Conservation (phyloP, 2,329 filamentous ascomycete genomes). For the Penicillium thymicola region DNA sequence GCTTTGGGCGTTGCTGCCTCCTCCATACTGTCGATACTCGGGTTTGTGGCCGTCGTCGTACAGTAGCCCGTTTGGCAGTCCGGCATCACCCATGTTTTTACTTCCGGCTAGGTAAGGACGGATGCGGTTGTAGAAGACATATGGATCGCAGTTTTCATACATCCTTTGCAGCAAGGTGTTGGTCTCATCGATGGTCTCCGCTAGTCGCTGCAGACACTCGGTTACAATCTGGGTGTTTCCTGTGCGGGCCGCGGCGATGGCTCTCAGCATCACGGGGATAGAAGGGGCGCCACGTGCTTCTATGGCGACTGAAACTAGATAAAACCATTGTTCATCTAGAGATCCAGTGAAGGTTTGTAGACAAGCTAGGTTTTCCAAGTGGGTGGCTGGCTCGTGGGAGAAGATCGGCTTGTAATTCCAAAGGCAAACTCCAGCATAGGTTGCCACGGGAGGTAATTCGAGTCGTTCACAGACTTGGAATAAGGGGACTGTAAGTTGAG, state of each 20-base stretch:
- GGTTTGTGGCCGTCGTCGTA: conserved; percentile 77
- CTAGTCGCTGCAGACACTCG: conserved; percentile 73
- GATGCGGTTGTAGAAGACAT: conserved; percentile 92
- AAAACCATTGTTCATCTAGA: conserved; percentile 98
- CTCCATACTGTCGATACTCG: conserved; percentile 78
- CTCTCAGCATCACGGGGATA: conserved; percentile 82
- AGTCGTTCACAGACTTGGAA: conserved; percentile 72
- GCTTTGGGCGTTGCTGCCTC: conserved; percentile 95
- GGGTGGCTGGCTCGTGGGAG: conserved; percentile 73
- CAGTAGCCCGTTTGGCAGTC: conserved; percentile 78
- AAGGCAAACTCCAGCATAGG: conserved; percentile 84
- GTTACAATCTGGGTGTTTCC: conserved; percentile 70
- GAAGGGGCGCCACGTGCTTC: conserved; percentile 86
- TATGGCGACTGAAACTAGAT: conserved; percentile 90
- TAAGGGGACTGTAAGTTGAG: conserved; percentile 78
- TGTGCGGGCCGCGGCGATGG: conserved; percentile 73
- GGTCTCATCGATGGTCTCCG: conserved; percentile 83
- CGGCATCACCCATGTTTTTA: conserved; percentile 96
- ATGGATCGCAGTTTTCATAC: conserved; percentile 93
- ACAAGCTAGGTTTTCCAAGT: conserved; percentile 82
- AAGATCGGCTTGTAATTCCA: conserved; percentile 98
- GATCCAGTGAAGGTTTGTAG: conserved; percentile 90
- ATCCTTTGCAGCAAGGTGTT: conserved; percentile 76
- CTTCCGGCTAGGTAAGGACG: conserved; percentile 93
- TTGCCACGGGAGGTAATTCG: conserved; percentile 87